A percentile compares a stretch with the other conserved stretches of the same genome.
Evolutionary conservation across 192 early-diverging fungal genomes (phyloP).

Genomic region (Backusella mclennaniae): DNA sequence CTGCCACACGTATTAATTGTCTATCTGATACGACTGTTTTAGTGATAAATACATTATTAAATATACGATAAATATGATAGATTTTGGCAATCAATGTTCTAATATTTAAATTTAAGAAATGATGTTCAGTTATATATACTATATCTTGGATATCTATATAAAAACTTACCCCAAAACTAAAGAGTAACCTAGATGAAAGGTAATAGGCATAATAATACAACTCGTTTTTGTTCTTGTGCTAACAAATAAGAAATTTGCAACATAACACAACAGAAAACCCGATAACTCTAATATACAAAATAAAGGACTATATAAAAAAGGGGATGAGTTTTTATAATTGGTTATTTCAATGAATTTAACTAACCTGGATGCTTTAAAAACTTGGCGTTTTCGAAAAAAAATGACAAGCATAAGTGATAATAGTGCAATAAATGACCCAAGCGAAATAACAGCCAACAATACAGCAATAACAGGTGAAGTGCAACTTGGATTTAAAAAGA

Average conservation of each 20-base stretch:
- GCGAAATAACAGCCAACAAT: slow-evolving; percentile 27
- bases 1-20: slow-evolving; percentile 47
- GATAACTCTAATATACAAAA: slow-evolving; percentile 48
- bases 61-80: slow-evolving; percentile 51
- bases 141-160: neutral
- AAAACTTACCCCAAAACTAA: slow-evolving; percentile 29
- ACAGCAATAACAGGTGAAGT: slow-evolving; percentile 34
- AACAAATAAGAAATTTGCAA: slow-evolving; percentile 33
- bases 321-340: neutral
- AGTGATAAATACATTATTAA: slow-evolving; percentile 50
- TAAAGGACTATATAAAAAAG: slow-evolving; percentile 33
- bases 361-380: slow-evolving; percentile 50
- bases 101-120: neutral
- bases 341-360: neutral
- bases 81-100: slow-evolving; percentile 53
- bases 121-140: neutral
- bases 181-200: slow-evolving; percentile 41
- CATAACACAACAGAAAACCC: slow-evolving; percentile 46
- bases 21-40: slow-evolving; percentile 41
- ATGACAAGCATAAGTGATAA: slow-evolving; percentile 37
- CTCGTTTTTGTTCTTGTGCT: slow-evolving; percentile 22
- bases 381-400: slow-evolving; percentile 35
- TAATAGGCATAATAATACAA: slow-evolving; percentile 39
- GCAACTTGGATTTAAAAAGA: slow-evolving; percentile 38
- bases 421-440: slow-evolving; percentile 37